Base-by-base conservation (phyloP, 2,329 filamentous ascomycete species). In the Hymenoscyphus salicellus region DNA sequence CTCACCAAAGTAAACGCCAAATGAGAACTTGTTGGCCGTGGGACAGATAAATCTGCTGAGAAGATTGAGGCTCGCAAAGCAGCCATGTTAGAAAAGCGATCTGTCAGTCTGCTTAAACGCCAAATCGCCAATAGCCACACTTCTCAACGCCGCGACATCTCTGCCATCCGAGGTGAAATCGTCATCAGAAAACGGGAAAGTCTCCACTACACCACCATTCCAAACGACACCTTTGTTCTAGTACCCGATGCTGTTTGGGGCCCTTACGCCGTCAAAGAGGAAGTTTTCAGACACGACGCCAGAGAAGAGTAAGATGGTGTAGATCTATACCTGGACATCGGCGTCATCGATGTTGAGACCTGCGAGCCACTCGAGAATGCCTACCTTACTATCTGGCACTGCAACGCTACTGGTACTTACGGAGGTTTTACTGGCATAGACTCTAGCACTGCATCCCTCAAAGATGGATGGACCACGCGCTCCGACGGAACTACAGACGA, bases 271-370 rank as follows among this genome's bases (percentile, higher is more conserved):
- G 72, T 79, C 49, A 67, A 74, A 33, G 78, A 77, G 30, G 77
- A 79, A 64, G 68, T 75, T 38, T 70, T 79, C 49, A 75, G 78
- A 38, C 58, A 73, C 36, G 71, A 80, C 64, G 70, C 80, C 58
- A 74, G 73, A 41, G 78, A 80, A 32, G 68, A 68, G 10, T 71
- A 79, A 61, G 63, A 68, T 26, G 78, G 78, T 61, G 74, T 80
- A 3, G 73, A 75, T 4, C 64, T 80, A 5, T 76, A 75, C 7
- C 68, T 78, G 7, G 77, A 80, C 58, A 75, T 79, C 43, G 78
- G 79, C 66, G 70, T 80, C 62, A 74, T 79, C 61, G 77, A 80
- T 60, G 73, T 77, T 38, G 75, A 77, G 58, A 79, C 78, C 10
- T 79, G 78, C 69, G 73, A 78, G 68, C 77, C 76, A 30, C 65